Base-by-base conservation (phyloP, 139 green algal genomes). In the Pleodorina starrii region DNA sequence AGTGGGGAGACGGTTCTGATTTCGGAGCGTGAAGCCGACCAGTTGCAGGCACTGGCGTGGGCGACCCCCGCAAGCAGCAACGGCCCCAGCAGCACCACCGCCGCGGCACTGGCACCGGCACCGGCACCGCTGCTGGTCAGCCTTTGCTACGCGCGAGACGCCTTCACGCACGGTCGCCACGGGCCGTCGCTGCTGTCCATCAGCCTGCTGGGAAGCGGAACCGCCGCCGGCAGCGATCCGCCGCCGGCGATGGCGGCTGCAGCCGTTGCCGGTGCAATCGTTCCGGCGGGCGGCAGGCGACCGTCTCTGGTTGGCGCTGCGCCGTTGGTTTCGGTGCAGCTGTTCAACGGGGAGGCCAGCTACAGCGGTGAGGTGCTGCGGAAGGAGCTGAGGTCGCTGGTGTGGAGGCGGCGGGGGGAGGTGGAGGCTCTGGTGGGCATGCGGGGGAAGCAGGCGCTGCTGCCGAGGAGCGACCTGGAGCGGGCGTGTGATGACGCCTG, bases 21-120 rank as follows among this genome's bases (percentile, higher is more conserved):
- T 46, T 94, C 93, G 66, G 93, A 95, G 83, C 71, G 93, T 0
- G 93, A 95, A 83, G 83, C 85, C 17, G 93, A 95, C 19, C 90
- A 38, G 32, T 35, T 95, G 48, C 69, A 90, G 85, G 72, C 1
- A 5, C 35, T 44, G 5, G 27, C 54, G 40, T 74, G 77, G 63
- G 17, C 16, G 3, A 57, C 48, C 48, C 48, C 10, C 2, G 12
- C 5, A 0, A 38, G 76, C 16, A 25, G 76, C 48, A 23, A 29
- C 35, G 1, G 46, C 12, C 23, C 12, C 69, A n/a, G 35, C 36
- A 36, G 6, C n/a, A 29, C n/a, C 29, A 43, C 16, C 6, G 21
- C 1, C 0, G n/a, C 10, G 36, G 36, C 54, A 59, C 11, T 54
- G 3, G 16, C 43, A 14, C 32, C 25, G 12, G 50, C 40, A 7